phyloP scores from a whole-genome alignment of 169 alveolate species.

The Prorocentrum cordatum region DNA sequence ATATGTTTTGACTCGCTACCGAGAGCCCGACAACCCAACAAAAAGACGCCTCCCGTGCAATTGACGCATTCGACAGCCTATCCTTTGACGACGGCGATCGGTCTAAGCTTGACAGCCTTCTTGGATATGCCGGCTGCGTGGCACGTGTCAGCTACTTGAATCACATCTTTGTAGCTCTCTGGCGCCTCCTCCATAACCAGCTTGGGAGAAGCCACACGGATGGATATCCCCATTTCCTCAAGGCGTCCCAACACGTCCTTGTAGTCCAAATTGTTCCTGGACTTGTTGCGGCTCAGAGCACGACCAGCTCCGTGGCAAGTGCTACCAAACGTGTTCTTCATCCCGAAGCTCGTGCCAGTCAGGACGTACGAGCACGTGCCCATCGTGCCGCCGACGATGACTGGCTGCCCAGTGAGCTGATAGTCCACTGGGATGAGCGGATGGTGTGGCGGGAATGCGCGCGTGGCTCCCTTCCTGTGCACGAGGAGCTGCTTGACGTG shows the following conservation, averaged over 20 bases:
- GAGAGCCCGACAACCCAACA: too few species aligned
- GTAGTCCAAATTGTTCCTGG: conserved; percentile 77
- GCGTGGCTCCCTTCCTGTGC: conserved; percentile 85
- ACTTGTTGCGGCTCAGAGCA: conserved; percentile 79
- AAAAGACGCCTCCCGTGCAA: too few species aligned
- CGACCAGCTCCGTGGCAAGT: conserved; percentile 88
- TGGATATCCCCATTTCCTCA: conserved; percentile 70
- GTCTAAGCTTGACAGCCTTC: conserved; percentile 80
- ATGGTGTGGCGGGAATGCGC: conserved; percentile 87
- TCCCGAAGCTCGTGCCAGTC: conserved; percentile 80
- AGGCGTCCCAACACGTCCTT: conserved; percentile 76
- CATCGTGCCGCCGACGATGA: conserved; percentile 86
- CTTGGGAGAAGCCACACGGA: conserved; percentile 87
- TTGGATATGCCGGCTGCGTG: conserved; percentile 85
- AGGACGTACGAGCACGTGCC: conserved; percentile 84
- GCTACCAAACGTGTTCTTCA: conserved; percentile 81
- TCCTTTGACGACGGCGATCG: conserved; percentile 87
- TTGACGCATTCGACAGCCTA: too few species aligned
- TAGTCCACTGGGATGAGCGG: conserved; percentile 83
- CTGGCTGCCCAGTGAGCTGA: conserved; percentile 84
- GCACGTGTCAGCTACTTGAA: conserved; percentile 60
- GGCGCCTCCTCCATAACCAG: conserved; percentile 87
- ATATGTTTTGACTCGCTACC: too few species aligned
- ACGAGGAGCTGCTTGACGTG: conserved; percentile 76
- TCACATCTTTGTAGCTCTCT: conserved; percentile 69